Conservation (phyloP, 2,329 filamentous ascomycete species). For the Claviceps purpurea region DNA sequence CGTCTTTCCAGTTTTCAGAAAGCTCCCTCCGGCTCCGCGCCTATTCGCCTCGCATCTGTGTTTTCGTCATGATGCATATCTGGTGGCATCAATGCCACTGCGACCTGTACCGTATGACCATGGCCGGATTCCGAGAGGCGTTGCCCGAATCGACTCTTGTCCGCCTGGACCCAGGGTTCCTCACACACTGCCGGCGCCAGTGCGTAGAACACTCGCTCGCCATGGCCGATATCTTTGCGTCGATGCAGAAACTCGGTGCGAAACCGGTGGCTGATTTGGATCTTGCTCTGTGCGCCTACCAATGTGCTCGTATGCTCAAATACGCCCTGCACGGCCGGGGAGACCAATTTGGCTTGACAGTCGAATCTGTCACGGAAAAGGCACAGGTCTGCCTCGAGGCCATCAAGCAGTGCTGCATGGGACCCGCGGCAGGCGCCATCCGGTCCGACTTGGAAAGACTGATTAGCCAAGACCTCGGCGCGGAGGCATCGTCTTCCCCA, state of each 20-base stretch:
- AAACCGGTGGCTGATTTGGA: constrained; percentile 42
- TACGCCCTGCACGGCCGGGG: constrained; percentile 34
- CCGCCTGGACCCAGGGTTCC: constrained; percentile 34
- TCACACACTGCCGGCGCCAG: constrained; percentile 34
- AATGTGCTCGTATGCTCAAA: constrained; percentile 39
- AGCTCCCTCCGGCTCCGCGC: constrained; percentile 40
- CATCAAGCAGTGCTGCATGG: constrained; percentile 35
- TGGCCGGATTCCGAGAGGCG: constrained; percentile 38
- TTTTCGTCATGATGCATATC: constrained; percentile 46
- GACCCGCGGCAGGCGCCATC: constrained; percentile 35
- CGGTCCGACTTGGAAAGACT: constrained; percentile 37
- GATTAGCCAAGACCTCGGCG: constrained; percentile 29
- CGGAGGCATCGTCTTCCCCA: constrained; percentile 10
- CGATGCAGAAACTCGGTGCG: constrained; percentile 36
- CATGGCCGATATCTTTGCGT: constrained; percentile 41
- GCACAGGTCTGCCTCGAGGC: constrained; percentile 37
- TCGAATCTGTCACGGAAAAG: constrained; percentile 34
- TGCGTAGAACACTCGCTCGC: constrained; percentile 41
- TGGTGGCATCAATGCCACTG: constrained; percentile 47
- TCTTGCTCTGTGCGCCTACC: constrained; percentile 40
- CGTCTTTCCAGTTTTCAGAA: constrained; percentile 45
- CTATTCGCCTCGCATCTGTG: constrained; percentile 43
- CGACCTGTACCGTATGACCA: constrained; percentile 40
- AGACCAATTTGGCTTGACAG: constrained; percentile 28
- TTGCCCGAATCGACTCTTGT: constrained; percentile 30